Conservation (phyloP, 2,329 filamentous ascomycete species). For the Phyllosticta paracitricarpa region DNA sequence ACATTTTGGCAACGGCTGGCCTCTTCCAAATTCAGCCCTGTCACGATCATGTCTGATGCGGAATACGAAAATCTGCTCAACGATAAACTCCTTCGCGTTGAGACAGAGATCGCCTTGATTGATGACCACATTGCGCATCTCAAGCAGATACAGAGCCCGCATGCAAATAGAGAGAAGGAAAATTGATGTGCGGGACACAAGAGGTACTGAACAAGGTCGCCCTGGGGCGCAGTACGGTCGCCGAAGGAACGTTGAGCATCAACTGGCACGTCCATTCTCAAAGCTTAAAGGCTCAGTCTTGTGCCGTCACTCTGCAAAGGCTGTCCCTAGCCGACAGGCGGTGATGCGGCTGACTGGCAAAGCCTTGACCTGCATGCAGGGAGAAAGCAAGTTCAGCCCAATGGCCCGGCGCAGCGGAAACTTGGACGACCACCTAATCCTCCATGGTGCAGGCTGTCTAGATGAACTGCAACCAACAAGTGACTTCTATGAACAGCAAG, state of each 20-base stretch:
- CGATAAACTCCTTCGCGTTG: constrained; percentile 60
- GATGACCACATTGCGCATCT: constrained; percentile 61
- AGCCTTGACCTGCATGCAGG: too few species aligned
- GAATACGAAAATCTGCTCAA: constrained; percentile 62
- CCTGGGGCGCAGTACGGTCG: not conserved
- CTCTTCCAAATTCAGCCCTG: constrained; percentile 59
- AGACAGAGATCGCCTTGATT: constrained; percentile 67
- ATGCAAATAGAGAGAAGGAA: not conserved
- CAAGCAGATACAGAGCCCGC: constrained; percentile 17
- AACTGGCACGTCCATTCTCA: not conserved
- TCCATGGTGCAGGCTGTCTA: not conserved
- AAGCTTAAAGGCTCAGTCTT: too few species aligned
- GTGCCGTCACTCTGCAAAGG: too few species aligned
- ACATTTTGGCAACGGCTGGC: constrained; percentile 34
- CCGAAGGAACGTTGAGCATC: not conserved
- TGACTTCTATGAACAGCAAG: not conserved
- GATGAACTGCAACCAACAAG: not conserved
- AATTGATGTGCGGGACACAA: not conserved
- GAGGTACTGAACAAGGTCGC: not conserved
- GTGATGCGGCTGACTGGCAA: too few species aligned
- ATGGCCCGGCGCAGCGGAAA: not conserved
- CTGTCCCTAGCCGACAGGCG: too few species aligned
- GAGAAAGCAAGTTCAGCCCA: too few species aligned
- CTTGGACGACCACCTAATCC: not conserved
- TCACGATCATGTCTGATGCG: constrained; percentile 59